These are phyloP conservation scores for Penicillium psychrofluorescens DNA, from an alignment of 495 filamentous ascomycete species.

Conservation along the genomic window DNA sequence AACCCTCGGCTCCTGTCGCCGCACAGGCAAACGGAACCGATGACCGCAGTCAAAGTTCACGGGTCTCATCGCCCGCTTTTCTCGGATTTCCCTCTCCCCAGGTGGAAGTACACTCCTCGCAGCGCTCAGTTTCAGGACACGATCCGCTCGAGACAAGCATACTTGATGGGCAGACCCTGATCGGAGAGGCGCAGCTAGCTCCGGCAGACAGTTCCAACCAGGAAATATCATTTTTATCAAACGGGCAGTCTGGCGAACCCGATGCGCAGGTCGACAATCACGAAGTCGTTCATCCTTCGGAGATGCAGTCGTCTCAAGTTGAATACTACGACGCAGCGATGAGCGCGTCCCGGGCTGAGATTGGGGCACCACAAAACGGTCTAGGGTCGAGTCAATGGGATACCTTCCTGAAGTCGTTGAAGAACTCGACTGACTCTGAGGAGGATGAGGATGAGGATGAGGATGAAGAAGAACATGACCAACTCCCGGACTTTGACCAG, in stretches of 20 bases:
- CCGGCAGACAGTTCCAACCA: slow-evolving; percentile 8
- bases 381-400: slow-evolving; percentile 1
- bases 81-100: slow-evolving; percentile 16
- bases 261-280: too few relatives aligned
- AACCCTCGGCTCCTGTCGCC: too few relatives aligned
- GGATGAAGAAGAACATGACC: slow-evolving; percentile 3
- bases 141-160: slow-evolving; percentile 4
- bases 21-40: not conserved
- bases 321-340: too few relatives aligned
- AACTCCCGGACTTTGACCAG: too few relatives aligned
- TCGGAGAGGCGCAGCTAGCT: slow-evolving; percentile 13
- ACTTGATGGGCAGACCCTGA: slow-evolving; percentile 18
- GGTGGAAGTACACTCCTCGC: slow-evolving; percentile 1
- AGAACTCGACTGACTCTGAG: slow-evolving; percentile 6
- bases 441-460: slow-evolving; percentile 5
- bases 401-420: slow-evolving; percentile 8
- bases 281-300: too few relatives aligned
- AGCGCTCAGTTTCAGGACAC: slow-evolving; percentile 5
- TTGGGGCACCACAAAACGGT: not conserved
- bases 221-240: slow-evolving; percentile 15
- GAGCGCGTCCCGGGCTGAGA: too few relatives aligned
- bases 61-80: slow-evolving; percentile 17
- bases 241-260: slow-evolving; percentile 9
- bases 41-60: slow-evolving; percentile 8
- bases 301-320: too few relatives aligned